Evolutionary conservation across 139 green algal species (phyloP), one percentile per base, ranked within the genome.

Genomic region (Cymbomonas tetramitiformis): DNA sequence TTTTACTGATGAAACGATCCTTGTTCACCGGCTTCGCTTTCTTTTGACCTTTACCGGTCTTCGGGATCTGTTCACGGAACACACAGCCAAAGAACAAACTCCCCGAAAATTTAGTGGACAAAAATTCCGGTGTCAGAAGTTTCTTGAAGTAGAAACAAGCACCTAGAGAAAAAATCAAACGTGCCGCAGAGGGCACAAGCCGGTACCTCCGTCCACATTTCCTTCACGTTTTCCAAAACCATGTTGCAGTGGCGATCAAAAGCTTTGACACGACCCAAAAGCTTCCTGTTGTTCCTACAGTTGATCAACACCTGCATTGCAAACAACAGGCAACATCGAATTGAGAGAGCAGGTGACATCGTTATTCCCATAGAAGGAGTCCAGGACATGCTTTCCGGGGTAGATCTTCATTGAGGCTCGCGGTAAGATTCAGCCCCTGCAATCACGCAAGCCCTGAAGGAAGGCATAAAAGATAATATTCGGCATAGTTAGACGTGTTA

Each of bases 191-290:
- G n/a, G n/a, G n/a, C n/a, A n/a, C n/a, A n/a, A n/a, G n/a, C n/a
- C 28, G 61, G 58, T 71, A 89, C 85, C 80, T 99, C 91, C 38
- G 85, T 94, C 92, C 92, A 99, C 79, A 98, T 94, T 72, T 99
- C 91, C 50, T 93, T 95, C 8, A 99, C 91, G 58, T 96, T 97
- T 60, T 99, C 91, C 24, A 99, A 57, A 15, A 99, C 75, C 91
- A 99, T 97, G 79, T 99, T 99, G 77, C 81, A 96, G 72, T 99
- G 91, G 26, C 91, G 69, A 70, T 99, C 91, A 58, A 99, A 99
- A 0, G 91, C 91, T 70, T 98, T 99, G 3, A 99, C 83, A 3
- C 88, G 69, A 0, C 71, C 91, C 19, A 99, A 74, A 30, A 99
- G 70, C 74, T 99, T 99, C 46, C 86, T 73, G 72, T 99, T 99